Evolutionary conservation across 2,329 filamentous ascomycete species (phyloP), one percentile per base, ranked within the genome.

Genomic region (Coniochaeta ligniaria): DNA sequence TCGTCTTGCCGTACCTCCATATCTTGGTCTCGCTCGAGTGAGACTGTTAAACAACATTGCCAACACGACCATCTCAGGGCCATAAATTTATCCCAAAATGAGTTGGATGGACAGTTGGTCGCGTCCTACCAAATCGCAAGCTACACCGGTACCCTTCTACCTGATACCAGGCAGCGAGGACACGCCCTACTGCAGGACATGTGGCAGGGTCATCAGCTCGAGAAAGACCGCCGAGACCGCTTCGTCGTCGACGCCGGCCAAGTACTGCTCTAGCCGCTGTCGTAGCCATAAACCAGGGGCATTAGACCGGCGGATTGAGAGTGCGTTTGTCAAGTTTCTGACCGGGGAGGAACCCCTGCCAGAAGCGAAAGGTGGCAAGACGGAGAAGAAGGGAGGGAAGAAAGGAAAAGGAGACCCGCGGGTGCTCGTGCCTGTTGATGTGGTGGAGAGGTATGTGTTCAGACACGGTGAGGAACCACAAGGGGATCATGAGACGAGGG

Each of bases 191-290:
- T 85, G 83, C 64, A 78, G 79, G 62, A 78, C 79, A 14, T 87
- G 83, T 64, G 83, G 84, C 1, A 75, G 83, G 45, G 76, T 83
- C 2, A 84, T 85, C 43, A 77, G 79, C 64, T 69, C 66, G 7
- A 68, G 71, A 31, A 71, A 67, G 54, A 65, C 71, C 2, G 17
- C 17, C 17, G 54, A 57, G 31, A 35, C 54, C 16, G 12, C 28
- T 16, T 36, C 31, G 17, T 28, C 28, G 33, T 22, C 31, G n/a
- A 65, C 64, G 69, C 47, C 58, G 17, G 60, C 77, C 35, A 85
- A 83, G 63, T 87, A 85, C 72, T 86, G 84, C 71, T 86, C 83
- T 0, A 73, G 78, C 54, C 73, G 79, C 41, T 87, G 83, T 64
- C 75, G 81, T 22, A 75, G 74, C 36, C 75, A 75, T 41, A 85